phyloP scores from a whole-genome alignment of 108 stramenopile species.

The Cyclostephanos tholiformis region DNA sequence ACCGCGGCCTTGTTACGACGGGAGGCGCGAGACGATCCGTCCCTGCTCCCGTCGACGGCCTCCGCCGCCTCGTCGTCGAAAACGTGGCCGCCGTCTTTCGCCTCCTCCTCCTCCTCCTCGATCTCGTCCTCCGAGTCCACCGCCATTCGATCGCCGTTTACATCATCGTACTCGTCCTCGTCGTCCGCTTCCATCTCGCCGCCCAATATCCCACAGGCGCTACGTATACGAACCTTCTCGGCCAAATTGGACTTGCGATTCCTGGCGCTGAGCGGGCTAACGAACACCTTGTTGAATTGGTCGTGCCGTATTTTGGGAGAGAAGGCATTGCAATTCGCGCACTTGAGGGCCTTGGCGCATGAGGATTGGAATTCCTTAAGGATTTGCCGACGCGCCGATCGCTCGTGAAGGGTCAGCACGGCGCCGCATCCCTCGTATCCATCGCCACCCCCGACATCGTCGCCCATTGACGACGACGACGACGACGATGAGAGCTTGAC shows the following conservation, averaged over 20 bases:
- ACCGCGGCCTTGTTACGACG: constrained; percentile 40
- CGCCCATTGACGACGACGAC: background rate
- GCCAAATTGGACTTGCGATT: constrained; percentile 58
- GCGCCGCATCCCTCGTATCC: background rate
- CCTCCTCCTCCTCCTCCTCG: constrained; percentile 38
- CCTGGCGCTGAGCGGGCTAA: constrained; percentile 51
- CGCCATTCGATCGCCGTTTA: constrained; percentile 26
- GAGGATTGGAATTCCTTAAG: constrained; percentile 76
- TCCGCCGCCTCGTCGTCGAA: constrained; percentile 55
- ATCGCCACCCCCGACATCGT: background rate
- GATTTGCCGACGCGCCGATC: constrained; percentile 55
- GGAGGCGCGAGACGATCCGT: constrained; percentile 26
- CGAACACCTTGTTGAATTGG: constrained; percentile 95
- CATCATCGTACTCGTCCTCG: constrained; percentile 26
- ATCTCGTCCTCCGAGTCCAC: constrained; percentile 31
- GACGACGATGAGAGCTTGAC: constrained; percentile 10
- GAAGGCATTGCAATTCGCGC: constrained; percentile 90
- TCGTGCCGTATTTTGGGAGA: constrained; percentile 92
- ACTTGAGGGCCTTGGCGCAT: constrained; percentile 62
- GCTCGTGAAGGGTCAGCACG: constrained; percentile 65
- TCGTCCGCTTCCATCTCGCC: constrained; percentile 24
- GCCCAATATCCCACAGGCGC: constrained; percentile 60
- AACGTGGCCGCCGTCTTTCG: constrained; percentile 12
- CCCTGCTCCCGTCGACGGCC: constrained; percentile 4
- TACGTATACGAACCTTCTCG: constrained; percentile 63